These are phyloP conservation scores for Rhizophagus sp. DNA, from an alignment of 192 early-diverging fungal species.

Conservation along the genomic window DNA sequence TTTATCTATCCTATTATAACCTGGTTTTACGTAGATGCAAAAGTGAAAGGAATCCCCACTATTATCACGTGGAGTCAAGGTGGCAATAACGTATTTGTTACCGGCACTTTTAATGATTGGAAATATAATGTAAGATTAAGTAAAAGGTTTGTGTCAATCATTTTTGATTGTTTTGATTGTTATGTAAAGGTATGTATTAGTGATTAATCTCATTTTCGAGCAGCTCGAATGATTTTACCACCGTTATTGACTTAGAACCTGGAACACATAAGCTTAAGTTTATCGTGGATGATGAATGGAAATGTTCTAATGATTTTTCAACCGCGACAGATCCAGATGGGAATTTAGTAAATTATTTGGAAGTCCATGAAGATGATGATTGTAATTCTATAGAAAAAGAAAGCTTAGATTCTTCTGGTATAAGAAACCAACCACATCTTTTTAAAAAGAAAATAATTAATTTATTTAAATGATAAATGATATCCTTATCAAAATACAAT, in stretches of 20 bases:
- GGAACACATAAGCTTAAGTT: constrained; percentile 97
- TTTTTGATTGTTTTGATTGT: constrained; percentile 28
- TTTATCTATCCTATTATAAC: not conserved
- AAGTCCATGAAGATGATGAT: constrained; percentile 74
- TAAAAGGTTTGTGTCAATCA: constrained; percentile 52
- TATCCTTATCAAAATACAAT: not conserved
- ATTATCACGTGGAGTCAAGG: constrained; percentile 88
- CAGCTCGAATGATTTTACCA: constrained; percentile 75
- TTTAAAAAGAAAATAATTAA: not conserved
- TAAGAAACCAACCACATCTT: not conserved
- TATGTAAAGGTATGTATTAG: not conserved
- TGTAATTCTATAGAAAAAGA: constrained; percentile 51
- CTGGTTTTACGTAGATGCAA: not conserved
- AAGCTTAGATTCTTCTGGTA: constrained; percentile 28
- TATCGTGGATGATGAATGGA: constrained; percentile 99
- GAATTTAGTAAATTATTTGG: constrained; percentile 93
- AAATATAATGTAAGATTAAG: constrained; percentile 85
- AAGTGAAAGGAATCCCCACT: constrained; percentile 66
- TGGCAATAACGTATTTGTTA: constrained; percentile 85
- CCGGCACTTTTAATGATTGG: constrained; percentile 98
- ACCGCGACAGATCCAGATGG: constrained; percentile 93
- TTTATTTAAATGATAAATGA: too few relatives aligned
- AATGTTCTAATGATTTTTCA: constrained; percentile 87
- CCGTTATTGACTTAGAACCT: constrained; percentile 84
- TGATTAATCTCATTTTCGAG: not conserved